These are phyloP conservation scores for Plectosphaerella cucumerina DNA, from an alignment of 2,329 filamentous ascomycete species.

Conservation along the genomic window DNA sequence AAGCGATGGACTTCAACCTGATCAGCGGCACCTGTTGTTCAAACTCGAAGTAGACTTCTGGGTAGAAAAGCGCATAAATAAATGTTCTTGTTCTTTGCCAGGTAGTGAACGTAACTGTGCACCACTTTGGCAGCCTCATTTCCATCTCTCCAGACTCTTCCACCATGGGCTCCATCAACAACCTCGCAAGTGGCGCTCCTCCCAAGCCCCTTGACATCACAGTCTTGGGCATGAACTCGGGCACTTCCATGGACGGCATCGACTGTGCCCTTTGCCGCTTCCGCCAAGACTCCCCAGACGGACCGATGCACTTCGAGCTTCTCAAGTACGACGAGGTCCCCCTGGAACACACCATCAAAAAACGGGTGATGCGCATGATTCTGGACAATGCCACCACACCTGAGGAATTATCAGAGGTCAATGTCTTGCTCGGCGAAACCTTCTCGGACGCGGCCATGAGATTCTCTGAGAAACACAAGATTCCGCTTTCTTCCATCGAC, in stretches of 20 bases:
- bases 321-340: slow-evolving; percentile 55
- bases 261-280: slow-evolving; percentile 56
- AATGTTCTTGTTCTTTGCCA: too few species aligned
- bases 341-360: slow-evolving; percentile 48
- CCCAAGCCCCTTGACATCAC: slow-evolving; percentile 39
- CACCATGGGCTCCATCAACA: not conserved
- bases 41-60: not conserved
- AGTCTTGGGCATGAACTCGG: slow-evolving; percentile 51
- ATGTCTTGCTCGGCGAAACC: slow-evolving; percentile 51
- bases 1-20: too few species aligned
- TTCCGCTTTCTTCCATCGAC: slow-evolving; percentile 43
- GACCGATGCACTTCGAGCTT: slow-evolving; percentile 51
- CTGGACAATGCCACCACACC: slow-evolving; percentile 48
- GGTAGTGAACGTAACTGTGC: too few species aligned
- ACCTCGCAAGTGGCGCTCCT: not conserved
- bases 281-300: slow-evolving; percentile 44
- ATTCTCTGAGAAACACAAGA: slow-evolving; percentile 40
- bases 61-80: too few species aligned
- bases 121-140: too few species aligned
- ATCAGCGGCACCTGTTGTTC: not conserved
- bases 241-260: slow-evolving; percentile 53
- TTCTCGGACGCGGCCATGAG: slow-evolving; percentile 47
- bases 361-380: slow-evolving; percentile 53
- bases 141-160: too few species aligned
- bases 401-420: slow-evolving; percentile 50